Evolutionary conservation across 2,329 filamentous ascomycete genomes (phyloP), one percentile per base, ranked within the genome.

Genomic region (Endocalyx cinctus): DNA sequence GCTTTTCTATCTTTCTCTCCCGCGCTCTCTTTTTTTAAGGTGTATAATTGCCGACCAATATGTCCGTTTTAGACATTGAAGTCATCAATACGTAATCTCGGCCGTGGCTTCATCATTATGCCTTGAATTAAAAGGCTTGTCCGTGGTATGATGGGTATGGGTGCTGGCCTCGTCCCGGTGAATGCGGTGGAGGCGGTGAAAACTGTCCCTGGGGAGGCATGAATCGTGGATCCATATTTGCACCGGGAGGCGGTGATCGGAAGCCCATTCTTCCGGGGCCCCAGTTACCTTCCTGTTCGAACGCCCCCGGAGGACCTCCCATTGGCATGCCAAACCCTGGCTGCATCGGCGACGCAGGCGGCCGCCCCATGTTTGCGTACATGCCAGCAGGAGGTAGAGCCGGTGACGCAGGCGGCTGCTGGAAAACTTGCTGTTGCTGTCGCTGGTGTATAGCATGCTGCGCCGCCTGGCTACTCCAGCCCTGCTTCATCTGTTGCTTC

Each of bases 381-480:
- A 57, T 58, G 6, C 54, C 54, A 19, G 53, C 23, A 13, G 49
- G 51, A 6, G 49, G 53, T 35, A 47, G 38, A 33, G 42, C 38
- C 28, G 47, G 40, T 20, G 51, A 41, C 17, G 48, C 32, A 33
- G 43, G 30, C 7, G 46, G 41, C 18, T 57, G 54, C 34, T 79
- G 74, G 50, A 85, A 79, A 15, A 26, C 19, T 26, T 85, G 79
- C 15, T 31, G 27, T 26, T 36, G 35, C 27, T 84, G 79, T 17
- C 79, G 70, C 54, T 84, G 79, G 27, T 72, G 69, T 50, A 88
- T 86, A 0, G 82, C 84, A 39, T 84, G 73, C 44, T 87, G 80
- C 6, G 87, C 82, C 38, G 80, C 77, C 37, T 82, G 78, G 27
- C 79, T 82, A 38, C 82, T 78, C 39, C 81, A 63, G 0, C 82